Conservation (phyloP, 2,329 filamentous ascomycete genomes). For the Daldinia sp. region DNA sequence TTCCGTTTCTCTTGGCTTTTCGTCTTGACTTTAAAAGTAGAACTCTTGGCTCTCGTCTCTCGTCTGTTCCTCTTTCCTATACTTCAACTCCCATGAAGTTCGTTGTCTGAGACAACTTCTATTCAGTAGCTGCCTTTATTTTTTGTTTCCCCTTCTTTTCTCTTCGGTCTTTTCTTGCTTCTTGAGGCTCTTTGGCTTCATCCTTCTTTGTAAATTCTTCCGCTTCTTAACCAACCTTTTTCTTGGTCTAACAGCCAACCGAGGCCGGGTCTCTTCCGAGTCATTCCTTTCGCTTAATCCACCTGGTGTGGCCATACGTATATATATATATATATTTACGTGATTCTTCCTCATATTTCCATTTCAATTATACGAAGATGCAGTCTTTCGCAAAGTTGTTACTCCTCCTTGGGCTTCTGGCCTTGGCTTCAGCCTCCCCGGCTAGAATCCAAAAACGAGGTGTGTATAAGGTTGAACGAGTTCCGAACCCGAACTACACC, state of each 20-base stretch:
- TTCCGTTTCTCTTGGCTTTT: slow-evolving; percentile 16
- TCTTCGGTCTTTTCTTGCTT: slow-evolving; percentile 24
- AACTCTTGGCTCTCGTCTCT: slow-evolving; percentile 32
- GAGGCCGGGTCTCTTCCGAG: slow-evolving; percentile 17
- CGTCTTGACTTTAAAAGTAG: slow-evolving; percentile 27
- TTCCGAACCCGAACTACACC: slow-evolving; percentile 43
- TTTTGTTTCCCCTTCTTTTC: slow-evolving; percentile 22
- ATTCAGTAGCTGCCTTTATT: slow-evolving; percentile 30
- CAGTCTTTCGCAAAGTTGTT: slow-evolving; percentile 42
- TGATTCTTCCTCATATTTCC: slow-evolving; percentile 17
- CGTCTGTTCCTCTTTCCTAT: slow-evolving; percentile 19
- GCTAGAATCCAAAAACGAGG: slow-evolving; percentile 44
- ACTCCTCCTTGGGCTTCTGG: slow-evolving; percentile 41
- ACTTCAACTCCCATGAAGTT: slow-evolving; percentile 31
- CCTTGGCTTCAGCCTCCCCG: slow-evolving; percentile 42
- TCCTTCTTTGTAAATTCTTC: slow-evolving; percentile 31
- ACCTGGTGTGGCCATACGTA: slow-evolving; percentile 42
- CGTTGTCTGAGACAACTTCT: slow-evolving; percentile 36
- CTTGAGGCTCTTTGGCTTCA: slow-evolving; percentile 19
- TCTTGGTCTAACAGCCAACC: slow-evolving; percentile 20
- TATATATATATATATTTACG: slow-evolving; percentile 9
- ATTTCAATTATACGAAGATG: slow-evolving; percentile 36
- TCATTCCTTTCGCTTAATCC: slow-evolving; percentile 29
- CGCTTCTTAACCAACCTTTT: slow-evolving; percentile 17
- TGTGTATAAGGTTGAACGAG: slow-evolving; percentile 46